Base-by-base conservation (phyloP, 1,139 yeast species). In the Protomyces lactucae-debilis region DNA sequence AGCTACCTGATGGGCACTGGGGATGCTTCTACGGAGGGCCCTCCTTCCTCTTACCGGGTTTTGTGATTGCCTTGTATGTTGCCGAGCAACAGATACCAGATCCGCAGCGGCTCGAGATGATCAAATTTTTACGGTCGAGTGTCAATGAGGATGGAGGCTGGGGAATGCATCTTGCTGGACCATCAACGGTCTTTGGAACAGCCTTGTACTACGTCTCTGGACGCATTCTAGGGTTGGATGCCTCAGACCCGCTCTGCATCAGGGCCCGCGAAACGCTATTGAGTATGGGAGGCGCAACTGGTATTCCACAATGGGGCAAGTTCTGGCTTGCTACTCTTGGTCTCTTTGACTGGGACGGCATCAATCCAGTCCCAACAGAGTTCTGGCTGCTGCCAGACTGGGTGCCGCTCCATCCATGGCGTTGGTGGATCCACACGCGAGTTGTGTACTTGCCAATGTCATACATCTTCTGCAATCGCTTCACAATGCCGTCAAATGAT, bases 111-210 rank as follows among this genome's bases (percentile, higher is more conserved):
- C 75, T 78, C 10, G 99, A 95, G 74, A 77, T 95, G 74, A 84
- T 87, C 48, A 37, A 40, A 1, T 59, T 59, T 40, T 48, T 59
- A 8, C 80, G 98, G 65, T 93, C 91, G 72, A 77, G 93, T 25
- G 90, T 90, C 21, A 95, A 95, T 73, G 98, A 97, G 0, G 99
- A 95, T 75, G 99, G 99, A n/a, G 99, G 99, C 0, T 95, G 99
- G 99, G 99, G 98, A 0, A 80, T 95, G 60, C 98, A 93, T 73
- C 83, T 91, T 2, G 85, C 84, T 57, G 99, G 93, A 73, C 93
- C 92, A 73, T 86, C 95, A 6, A 95, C 99, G 0, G 95, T 95
- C 70, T 92, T 91, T 74, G 99, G 99, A 3, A 95, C 99, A 1
- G 80, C 91, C 0, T 83, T 93, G 72, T 91, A 91, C 75, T 95